phyloP scores from a whole-genome alignment of 1,284 basidiomycete species.

The Melanopsichium pennsylvanicum region DNA sequence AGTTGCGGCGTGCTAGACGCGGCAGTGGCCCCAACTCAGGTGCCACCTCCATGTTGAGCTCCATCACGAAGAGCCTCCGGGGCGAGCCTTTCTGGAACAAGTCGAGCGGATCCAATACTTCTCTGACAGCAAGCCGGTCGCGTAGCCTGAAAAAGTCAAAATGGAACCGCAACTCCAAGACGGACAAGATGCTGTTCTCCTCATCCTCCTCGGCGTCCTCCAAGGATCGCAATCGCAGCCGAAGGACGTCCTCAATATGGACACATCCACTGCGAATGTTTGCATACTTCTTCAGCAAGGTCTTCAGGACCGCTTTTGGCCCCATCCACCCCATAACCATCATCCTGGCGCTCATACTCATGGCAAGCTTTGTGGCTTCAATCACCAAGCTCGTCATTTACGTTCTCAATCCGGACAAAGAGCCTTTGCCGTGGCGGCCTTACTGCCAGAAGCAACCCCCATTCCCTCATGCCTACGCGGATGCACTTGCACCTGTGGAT shows the following conservation, averaged over 20 bases:
- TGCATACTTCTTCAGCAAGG: slow-evolving; percentile 33
- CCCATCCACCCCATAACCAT: slow-evolving; percentile 53
- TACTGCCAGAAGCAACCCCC: slow-evolving; percentile 76
- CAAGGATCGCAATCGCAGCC: slow-evolving; percentile 21
- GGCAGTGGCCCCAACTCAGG: slow-evolving; percentile 13
- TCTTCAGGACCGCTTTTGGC: slow-evolving; percentile 46
- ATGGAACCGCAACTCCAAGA: slow-evolving; percentile 36
- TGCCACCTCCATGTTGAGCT: slow-evolving; percentile 26
- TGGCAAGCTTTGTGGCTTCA: slow-evolving; percentile 50
- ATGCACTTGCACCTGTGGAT: slow-evolving; percentile 83
- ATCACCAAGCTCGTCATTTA: slow-evolving; percentile 74
- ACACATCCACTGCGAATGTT: slow-evolving; percentile 34
- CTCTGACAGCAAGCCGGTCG: slow-evolving; percentile 21
- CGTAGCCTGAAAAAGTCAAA: slow-evolving; percentile 37
- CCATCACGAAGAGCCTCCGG: slow-evolving; percentile 31
- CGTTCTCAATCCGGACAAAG: slow-evolving; percentile 93
- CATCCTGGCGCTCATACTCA: slow-evolving; percentile 46
- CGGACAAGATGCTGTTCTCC: slow-evolving; percentile 35
- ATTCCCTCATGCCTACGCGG: slow-evolving; percentile 68
- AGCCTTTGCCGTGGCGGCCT: slow-evolving; percentile 88
- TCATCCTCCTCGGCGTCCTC: slow-evolving; percentile 11
- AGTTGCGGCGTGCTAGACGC: slow-evolving; percentile 24
- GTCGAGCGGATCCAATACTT: slow-evolving; percentile 17
- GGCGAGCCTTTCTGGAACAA: slow-evolving; percentile 39
- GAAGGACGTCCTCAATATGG: slow-evolving; percentile 21